Conservation (phyloP, 75 land plant genomes). For the Adiantum capillusveneris region DNA sequence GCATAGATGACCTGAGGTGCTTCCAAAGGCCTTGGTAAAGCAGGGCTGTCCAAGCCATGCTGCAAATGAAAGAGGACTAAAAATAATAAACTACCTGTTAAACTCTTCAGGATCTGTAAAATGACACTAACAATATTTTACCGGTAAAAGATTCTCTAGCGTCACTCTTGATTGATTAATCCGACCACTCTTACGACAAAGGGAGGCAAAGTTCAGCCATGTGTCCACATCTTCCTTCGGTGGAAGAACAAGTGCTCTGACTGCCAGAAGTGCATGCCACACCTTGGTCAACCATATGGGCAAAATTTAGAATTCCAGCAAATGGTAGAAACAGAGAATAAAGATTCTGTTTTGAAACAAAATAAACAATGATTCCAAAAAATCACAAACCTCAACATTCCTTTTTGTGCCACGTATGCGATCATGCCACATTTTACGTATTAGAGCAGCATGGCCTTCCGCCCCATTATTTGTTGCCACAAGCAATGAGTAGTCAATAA, state of each 20-base stretch:
- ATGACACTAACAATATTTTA: slow-evolving; percentile 8
- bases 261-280: slow-evolving; percentile 86
- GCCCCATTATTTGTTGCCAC: slow-evolving; percentile 43
- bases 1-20: slow-evolving; percentile 86
- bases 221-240: slow-evolving; percentile 93
- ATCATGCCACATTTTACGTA: slow-evolving; percentile 97
- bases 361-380: background rate
- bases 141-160: slow-evolving; percentile 82
- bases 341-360: too few relatives aligned
- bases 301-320: too few relatives aligned
- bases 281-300: too few relatives aligned
- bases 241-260: slow-evolving; percentile 87
- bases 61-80: slow-evolving; percentile 8
- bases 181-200: slow-evolving; percentile 88
- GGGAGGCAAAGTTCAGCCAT: slow-evolving; percentile 96
- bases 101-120: background rate
- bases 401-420: slow-evolving; percentile 89
- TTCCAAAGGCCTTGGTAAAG: slow-evolving; percentile 40
- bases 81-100: background rate
- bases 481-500: slow-evolving; percentile 89
- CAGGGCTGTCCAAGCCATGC: slow-evolving; percentile 67
- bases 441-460: slow-evolving; percentile 62
- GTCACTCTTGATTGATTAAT: slow-evolving; percentile 83
- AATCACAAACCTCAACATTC: slow-evolving; percentile 80
- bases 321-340: too few relatives aligned